Evolutionary conservation across 345 rosid species (phyloP).

Genomic region (Dimocarpus longan): DNA sequence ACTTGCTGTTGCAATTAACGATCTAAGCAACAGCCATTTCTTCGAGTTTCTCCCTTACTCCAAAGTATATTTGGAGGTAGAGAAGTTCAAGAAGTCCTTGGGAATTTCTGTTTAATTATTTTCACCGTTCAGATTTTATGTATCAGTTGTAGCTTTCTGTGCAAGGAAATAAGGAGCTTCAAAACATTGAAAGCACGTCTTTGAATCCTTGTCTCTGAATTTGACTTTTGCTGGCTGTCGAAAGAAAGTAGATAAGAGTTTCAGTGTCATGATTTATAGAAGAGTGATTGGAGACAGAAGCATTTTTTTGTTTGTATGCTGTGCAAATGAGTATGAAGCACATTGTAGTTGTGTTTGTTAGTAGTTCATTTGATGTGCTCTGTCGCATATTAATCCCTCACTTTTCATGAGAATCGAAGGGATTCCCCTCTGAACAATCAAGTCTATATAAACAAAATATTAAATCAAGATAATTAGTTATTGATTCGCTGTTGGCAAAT

Average conservation of each 20-base stretch:
- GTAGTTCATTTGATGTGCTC: background rate
- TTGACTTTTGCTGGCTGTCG: slow-evolving; percentile 28
- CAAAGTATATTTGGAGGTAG: slow-evolving; percentile 90
- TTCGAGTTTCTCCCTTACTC: slow-evolving; percentile 95
- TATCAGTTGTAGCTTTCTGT: slow-evolving; percentile 32
- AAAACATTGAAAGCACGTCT: slow-evolving; percentile 42
- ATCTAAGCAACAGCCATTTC: slow-evolving; percentile 73
- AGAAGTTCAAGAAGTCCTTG: slow-evolving; percentile 76
- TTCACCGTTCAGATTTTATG: slow-evolving; percentile 15
- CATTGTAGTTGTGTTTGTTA: background rate
- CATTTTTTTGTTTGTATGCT: background rate
- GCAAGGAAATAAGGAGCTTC: slow-evolving; percentile 66
- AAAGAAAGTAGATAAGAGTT: slow-evolving; percentile 25
- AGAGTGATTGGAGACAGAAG: slow-evolving; percentile 11
- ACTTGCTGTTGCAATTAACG: slow-evolving; percentile 91
- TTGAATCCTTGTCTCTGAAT: slow-evolving; percentile 27
- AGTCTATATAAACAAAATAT: too few relatives aligned
- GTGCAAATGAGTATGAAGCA: background rate
- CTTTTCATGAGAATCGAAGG: background rate
- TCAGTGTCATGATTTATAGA: slow-evolving; percentile 20
- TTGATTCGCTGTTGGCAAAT: background rate
- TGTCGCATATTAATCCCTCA: background rate
- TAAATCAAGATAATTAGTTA: too few relatives aligned
- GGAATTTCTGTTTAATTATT: slow-evolving; percentile 60
- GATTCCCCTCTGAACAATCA: too few relatives aligned